Conservation (phyloP, 768 basidiomycete genomes). For the Amanita brunnescens region DNA sequence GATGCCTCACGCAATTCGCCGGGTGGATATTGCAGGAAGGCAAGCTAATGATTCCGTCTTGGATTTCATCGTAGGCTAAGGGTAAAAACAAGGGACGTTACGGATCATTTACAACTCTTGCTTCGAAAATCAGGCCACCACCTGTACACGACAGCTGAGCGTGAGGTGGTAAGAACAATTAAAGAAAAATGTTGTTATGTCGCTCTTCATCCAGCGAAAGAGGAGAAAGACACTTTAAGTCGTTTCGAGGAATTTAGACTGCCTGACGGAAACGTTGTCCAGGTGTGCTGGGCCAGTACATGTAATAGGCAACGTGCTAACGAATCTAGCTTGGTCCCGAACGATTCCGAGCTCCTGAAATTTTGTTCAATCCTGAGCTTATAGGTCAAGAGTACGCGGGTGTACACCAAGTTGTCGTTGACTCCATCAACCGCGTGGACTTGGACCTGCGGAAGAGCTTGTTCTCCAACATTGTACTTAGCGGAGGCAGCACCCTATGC, state of each 20-base stretch:
- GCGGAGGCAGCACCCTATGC: constrained; percentile 93
- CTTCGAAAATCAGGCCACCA: constrained; percentile 93
- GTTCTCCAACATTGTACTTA: constrained; percentile 94
- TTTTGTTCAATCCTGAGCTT: constrained; percentile 94
- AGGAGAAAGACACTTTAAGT: constrained; percentile 82
- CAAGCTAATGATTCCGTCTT: constrained; percentile 21
- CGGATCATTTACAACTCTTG: constrained; percentile 90
- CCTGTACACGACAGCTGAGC: constrained; percentile 93
- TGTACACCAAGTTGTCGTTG: constrained; percentile 97
- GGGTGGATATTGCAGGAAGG: constrained; percentile 96
- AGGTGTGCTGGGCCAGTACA: constrained; percentile 40
- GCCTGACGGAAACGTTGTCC: constrained; percentile 91
- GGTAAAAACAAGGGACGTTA: constrained; percentile 67
- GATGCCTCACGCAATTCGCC: constrained; percentile 95
- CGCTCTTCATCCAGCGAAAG: constrained; percentile 85
- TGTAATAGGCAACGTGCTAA: constrained; percentile 10
- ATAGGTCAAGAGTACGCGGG: constrained; percentile 96
- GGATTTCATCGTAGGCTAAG: constrained; percentile 7
- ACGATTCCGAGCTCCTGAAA: constrained; percentile 94
- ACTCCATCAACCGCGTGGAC: constrained; percentile 94
- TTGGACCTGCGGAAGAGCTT: constrained; percentile 91
- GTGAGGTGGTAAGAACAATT: constrained; percentile 92
- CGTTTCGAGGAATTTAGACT: constrained; percentile 83
- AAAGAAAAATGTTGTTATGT: constrained; percentile 99
- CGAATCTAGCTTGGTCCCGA: constrained; percentile 76